Evolutionary conservation across 306 rosid species (phyloP).

Genomic region (Cyclanthera cordifolia): DNA sequence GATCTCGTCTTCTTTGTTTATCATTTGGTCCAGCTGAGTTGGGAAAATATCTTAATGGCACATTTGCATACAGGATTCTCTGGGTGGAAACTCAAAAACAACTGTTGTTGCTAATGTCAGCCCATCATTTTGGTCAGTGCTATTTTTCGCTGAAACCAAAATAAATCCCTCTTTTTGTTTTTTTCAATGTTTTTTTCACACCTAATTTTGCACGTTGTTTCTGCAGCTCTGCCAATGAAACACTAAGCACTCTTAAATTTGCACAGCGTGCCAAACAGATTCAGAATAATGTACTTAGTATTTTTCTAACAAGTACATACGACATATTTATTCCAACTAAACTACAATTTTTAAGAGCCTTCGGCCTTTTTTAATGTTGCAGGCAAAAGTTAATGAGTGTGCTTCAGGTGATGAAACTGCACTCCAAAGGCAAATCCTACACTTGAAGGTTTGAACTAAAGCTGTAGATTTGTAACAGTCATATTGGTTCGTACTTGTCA

Average conservation of each 20-base stretch:
- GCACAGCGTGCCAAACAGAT: slow-evolving; percentile 98
- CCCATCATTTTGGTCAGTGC: slow-evolving; percentile 74
- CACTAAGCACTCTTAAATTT: slow-evolving; percentile 90
- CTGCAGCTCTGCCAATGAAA: slow-evolving; percentile 79
- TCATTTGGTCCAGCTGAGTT: slow-evolving; percentile 13
- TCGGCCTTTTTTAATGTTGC: not conserved
- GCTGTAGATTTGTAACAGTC: slow-evolving; percentile 19
- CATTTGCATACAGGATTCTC: slow-evolving; percentile 65
- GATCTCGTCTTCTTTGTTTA: not conserved
- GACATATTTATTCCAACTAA: not conserved
- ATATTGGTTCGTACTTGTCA: slow-evolving; percentile 8
- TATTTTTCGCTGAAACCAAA: slow-evolving; percentile 15
- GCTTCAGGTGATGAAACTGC: slow-evolving; percentile 81
- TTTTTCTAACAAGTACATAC: not conserved
- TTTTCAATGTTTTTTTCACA: slow-evolving; percentile 3
- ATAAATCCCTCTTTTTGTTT: slow-evolving; percentile 11
- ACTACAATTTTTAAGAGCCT: slow-evolving; percentile 16
- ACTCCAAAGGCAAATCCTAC: slow-evolving; percentile 78
- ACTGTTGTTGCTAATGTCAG: slow-evolving; percentile 90
- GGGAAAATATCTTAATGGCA: slow-evolving; percentile 12
- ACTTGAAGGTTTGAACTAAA: slow-evolving; percentile 50
- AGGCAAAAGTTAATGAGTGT: slow-evolving; percentile 96
- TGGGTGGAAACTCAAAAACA: slow-evolving; percentile 97
- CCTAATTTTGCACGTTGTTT: slow-evolving; percentile 22
- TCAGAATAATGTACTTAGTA: slow-evolving; percentile 67